These are phyloP conservation scores for Geranium brycei DNA, from an alignment of 345 rosid species.

Conservation along the genomic window DNA sequence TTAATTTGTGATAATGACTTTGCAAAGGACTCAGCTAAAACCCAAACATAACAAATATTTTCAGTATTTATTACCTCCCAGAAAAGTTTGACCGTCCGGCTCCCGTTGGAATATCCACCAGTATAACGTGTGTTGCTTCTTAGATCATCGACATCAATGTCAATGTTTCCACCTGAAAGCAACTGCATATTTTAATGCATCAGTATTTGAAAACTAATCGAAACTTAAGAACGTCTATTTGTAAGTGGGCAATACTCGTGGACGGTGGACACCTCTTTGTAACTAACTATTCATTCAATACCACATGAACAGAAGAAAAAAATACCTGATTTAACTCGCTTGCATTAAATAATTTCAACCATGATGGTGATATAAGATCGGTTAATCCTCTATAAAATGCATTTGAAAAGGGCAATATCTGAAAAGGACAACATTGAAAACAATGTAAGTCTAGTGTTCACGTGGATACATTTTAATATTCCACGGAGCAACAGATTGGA, in stretches of 20 bases:
- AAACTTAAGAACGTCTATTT: too few species aligned
- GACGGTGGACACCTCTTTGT: too few species aligned
- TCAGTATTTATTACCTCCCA: slow-evolving; percentile 64
- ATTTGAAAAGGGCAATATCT: slow-evolving; percentile 88
- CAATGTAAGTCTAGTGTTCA: slow-evolving; percentile 4
- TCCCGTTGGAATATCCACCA: slow-evolving; percentile 85
- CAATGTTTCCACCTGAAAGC: slow-evolving; percentile 91
- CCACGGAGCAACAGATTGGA: slow-evolving; percentile 10
- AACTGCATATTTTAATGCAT: slow-evolving; percentile 33
- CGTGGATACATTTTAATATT: neutral
- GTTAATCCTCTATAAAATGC: slow-evolving; percentile 88
- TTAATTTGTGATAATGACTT: neutral
- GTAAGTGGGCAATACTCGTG: too few species aligned
- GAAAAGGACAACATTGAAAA: slow-evolving; percentile 23
- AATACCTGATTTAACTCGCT: slow-evolving; percentile 92
- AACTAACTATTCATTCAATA: neutral
- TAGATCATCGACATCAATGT: slow-evolving; percentile 80
- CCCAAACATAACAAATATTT: neutral
- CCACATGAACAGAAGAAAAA: slow-evolving; percentile 2
- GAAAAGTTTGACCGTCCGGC: slow-evolving; percentile 69
- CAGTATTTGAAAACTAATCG: neutral
- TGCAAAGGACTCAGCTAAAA: neutral
- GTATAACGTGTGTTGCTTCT: slow-evolving; percentile 68
- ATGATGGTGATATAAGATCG: slow-evolving; percentile 78
- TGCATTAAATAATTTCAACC: slow-evolving; percentile 90